Evolutionary conservation across 1,284 basidiomycete species (phyloP), one percentile per base, ranked within the genome.

Genomic region (Pterulicium gracile): DNA sequence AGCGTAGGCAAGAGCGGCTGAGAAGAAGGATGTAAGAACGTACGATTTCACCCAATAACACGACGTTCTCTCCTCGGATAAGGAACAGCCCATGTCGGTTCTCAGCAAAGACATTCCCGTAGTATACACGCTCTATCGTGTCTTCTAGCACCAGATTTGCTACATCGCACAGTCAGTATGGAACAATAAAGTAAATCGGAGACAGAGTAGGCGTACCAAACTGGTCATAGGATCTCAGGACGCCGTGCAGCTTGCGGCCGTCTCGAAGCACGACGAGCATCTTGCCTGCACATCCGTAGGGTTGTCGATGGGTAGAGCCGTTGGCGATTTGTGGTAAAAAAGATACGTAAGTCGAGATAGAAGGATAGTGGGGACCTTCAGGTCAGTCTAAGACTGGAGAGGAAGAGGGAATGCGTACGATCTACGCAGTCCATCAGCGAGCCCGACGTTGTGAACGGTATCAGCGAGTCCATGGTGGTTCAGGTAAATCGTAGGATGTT

Each of bases 1-100:
- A 27, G 18, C n/a, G 2, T 43, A 2, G 15, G 42, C n/a, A 50
- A n/a, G n/a, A n/a, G 24, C 19, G 51, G 17, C 19, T 20, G 44
- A 13, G n/a, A n/a, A n/a, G n/a, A n/a, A n/a, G 14, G 18, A 24
- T 10, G 24, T 43, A 19, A 21, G 10, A 24, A 78, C 91, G 61
- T 60, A 97, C 95, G 49, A 99, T 87, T 75, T 99, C 96, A 45
- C 96, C 96, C 46, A 98, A 68, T 44, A 98, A 69, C 10, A 98
- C 96, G 18, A 99, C 96, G 61, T 99, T 99, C 72, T 99, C 96
- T 43, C 96, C 96, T 54, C 96, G 80, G 54, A 99, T 92, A 53
- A 98, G 75, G 62, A 91, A 93, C 18, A 98, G 74, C 3, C 95
- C 94, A 51, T 84, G 76, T 68, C 81, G 85, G 52, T 78, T 80